Base-by-base conservation (phyloP, 306 rosid species). In the Carpinus fangiana region DNA sequence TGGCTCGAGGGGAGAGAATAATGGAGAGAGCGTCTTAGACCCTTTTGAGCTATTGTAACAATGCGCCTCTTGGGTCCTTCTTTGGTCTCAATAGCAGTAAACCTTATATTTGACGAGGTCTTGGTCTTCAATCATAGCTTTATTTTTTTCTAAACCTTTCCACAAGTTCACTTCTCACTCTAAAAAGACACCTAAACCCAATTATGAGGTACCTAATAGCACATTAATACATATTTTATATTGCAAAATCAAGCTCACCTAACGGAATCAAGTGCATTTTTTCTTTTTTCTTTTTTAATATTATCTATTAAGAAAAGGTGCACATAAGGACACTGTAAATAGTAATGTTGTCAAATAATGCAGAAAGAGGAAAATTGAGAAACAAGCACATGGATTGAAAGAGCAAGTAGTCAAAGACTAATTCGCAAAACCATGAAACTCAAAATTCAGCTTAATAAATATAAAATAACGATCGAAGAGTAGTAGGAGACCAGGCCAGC, bases 131-230 rank as follows among this genome's bases (percentile, higher is more conserved):
- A 31, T 31, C 34, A 31, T 31, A 31, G 34, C 3, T 31, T 31
- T 31, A 31, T 31, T 31, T 31, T 28, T 2, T 31, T 18, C 17
- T 13, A 13, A 4, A 14, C 16, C 45, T 10, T n/a, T 47, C 55
- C 23, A 64, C 53, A 72, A 69, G 61, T 82, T 47, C 52, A 0
- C 75, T 72, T 55, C 31, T 76, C 73, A 69, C 78, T 76, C 64
- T 12, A 73, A 16, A 73, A 12, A n/a, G 31, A 73, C 77, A 59
- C 70, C 54, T 66, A n/a, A 76, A 62, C 73, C 70, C 77, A 81
- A 67, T 78, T 28, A 73, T 23, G 55, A 70, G 26, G 23, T 11
- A 70, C 72, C 80, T 54, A 73, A 84, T 61, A 17, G 68, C 73
- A 55, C 16, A 7, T 12, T 56, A 8, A 50, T 78, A 59, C 52